Evolutionary conservation across 768 basidiomycete genomes (phyloP), one percentile per base, ranked within the genome.

Genomic region (Tricholoma terreum): DNA sequence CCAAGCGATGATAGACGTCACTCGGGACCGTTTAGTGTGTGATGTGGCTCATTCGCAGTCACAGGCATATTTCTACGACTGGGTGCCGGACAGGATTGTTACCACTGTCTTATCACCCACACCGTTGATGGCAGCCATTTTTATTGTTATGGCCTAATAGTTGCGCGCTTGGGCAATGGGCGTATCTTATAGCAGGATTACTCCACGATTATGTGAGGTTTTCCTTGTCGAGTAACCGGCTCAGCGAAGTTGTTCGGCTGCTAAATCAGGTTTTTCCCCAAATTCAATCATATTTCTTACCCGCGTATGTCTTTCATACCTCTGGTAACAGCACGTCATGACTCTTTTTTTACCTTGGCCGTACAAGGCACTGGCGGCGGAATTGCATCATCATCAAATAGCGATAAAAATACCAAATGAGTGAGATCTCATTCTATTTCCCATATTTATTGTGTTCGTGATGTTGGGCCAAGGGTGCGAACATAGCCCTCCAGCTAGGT

Each of bases 291-390:
- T 78, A 6, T 78, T 80, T 60, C 67, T 69, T 11, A 71, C 63
- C 4, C 73, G 71, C 42, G 77, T 79, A 50, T 54, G 73, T 24
- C 19, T n/a, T 10, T 46, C 17, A 11, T 15, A 12, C 12, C n/a
- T n/a, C n/a, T n/a, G n/a, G n/a, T 42, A 3, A 22, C 14, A n/a
- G 1, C 4, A n/a, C n/a, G n/a, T n/a, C n/a, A 15, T 38, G 35
- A 19, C 34, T 42, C 45, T 8, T 52, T 86, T 17, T 66, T 84
- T 33, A 80, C 86, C 9, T 75, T 90, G 24, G 69, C 83, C n/a
- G 68, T 87, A 2, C 87, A 90, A 70, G 86, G 80, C 27, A 69
- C 79, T 15, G 87, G 87, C 36, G 87, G 87, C 22, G 86, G 79
- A 0, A 63, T 76, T 15, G 85, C 85, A 0, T 75, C 80, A 4